Evolutionary conservation across 2,329 filamentous ascomycete species (phyloP), one percentile per base, ranked within the genome.

Genomic region (Penicillium thymicola): DNA sequence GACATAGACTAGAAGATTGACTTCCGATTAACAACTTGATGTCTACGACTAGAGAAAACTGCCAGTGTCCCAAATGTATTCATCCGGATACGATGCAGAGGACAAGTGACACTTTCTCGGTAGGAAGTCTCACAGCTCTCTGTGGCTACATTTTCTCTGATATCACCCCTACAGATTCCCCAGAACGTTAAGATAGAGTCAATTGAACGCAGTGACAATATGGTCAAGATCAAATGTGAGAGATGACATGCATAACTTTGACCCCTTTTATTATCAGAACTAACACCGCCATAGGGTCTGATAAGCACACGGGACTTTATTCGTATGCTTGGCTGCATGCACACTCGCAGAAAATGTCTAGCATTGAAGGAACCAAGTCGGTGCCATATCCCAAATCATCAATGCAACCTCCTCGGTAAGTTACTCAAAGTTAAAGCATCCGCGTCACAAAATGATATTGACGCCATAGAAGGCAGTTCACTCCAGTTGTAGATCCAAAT

Each of bases 51-150:
- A 87, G 88, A 60, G 89, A 92, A 65, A 88, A 90, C 66, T 92
- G 89, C 67, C 86, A 85, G 57, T 92, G 89, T 68, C 65, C 72
- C 1, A 70, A 76, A 58, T 92, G 89, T 68, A 79, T 89, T 25
- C 87, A 91, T 70, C 82, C 83, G 55, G 82, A 86, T 59, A 92
- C 89, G 5, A 84, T 81, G 70, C 89, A 92, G 72, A 78, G 87
- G 27, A 81, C 83, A 49, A 79, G 89, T 54, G 82, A 90, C 65
- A 89, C 85, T 0, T 90, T 90, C 64, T 78, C 81, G 55, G 85
- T 89, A 70, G 63, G 77, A 14, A 28, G 21, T 18, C 10, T 48
- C 14, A 14, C 34, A 13, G 27, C 25, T 41, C 36, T 18, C 13
- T 37, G 13, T 47, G 52, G 3, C 18, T 16, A 30, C 47, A 55